phyloP scores from a whole-genome alignment of 371 early-diverging fungal species.

The Encephalitozoon romaleae region DNA sequence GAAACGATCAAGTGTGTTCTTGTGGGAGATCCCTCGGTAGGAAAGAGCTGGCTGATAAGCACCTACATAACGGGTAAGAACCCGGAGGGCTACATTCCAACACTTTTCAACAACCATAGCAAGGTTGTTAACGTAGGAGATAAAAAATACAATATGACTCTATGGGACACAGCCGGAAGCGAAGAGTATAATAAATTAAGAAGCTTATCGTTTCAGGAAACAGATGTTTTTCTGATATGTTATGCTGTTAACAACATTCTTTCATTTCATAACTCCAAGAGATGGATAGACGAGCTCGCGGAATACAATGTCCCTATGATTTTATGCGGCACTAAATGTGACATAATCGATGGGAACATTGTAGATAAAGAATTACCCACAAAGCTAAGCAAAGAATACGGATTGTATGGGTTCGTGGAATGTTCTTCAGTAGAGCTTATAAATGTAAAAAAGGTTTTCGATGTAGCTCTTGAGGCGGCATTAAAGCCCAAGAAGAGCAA shows the following conservation, averaged over 20 bases:
- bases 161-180: constrained; percentile 81
- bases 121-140: constrained; percentile 64
- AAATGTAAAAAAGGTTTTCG: constrained; percentile 89
- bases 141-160: constrained; percentile 68
- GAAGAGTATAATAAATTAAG: constrained; percentile 74
- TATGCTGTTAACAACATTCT: constrained; percentile 69
- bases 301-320: constrained; percentile 84
- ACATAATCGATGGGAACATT: constrained; percentile 68
- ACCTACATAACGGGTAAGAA: constrained; percentile 24
- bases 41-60: constrained; percentile 46
- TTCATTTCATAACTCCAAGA: constrained; percentile 71
- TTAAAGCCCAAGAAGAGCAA: constrained; percentile 17
- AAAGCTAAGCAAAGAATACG: constrained; percentile 59
- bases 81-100: constrained; percentile 42
- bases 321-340: constrained; percentile 91
- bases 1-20: constrained; percentile 51
- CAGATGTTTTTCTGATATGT: constrained; percentile 75
- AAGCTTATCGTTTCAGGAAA: constrained; percentile 73
- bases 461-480: constrained; percentile 88
- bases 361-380: not conserved
- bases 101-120: constrained; percentile 72
- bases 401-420: constrained; percentile 81
- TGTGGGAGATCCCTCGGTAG: constrained; percentile 45
- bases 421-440: constrained; percentile 93
- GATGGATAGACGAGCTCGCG: constrained; percentile 78